Conservation (phyloP, 148 eudicot genomes). For the Fallopia convolvulus region DNA sequence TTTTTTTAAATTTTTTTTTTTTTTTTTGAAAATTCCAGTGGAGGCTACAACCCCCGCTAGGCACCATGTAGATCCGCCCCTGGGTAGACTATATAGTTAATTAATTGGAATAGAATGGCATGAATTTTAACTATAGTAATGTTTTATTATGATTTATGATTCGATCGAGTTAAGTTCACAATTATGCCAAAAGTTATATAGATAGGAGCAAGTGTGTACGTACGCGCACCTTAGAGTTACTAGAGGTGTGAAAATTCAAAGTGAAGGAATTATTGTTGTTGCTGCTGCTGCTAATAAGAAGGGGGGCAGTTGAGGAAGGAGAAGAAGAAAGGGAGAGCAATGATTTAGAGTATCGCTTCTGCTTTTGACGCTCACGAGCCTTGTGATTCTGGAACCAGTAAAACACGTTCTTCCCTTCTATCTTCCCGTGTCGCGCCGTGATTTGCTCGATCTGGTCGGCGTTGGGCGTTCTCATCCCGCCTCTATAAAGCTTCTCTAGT, state of each 20-base stretch:
- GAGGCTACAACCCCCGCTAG: too few relatives aligned
- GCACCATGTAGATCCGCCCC: too few relatives aligned
- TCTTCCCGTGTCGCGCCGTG: constrained; percentile 13
- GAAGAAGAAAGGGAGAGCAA: background rate
- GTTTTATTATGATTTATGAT: too few relatives aligned
- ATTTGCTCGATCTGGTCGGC: constrained; percentile 13
- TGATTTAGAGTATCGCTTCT: constrained; percentile 40
- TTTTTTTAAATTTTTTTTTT: too few relatives aligned
- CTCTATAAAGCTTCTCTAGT: constrained; percentile 7
- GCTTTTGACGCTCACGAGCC: constrained; percentile 15
- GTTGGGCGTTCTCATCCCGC: constrained; percentile 11
- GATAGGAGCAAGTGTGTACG: background rate
- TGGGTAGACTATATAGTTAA: too few relatives aligned
- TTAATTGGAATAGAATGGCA: too few relatives aligned
- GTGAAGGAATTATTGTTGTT: constrained; percentile 9
- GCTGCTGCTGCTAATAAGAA: background rate
- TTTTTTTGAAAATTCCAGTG: too few relatives aligned
- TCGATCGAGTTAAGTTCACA: too few relatives aligned
- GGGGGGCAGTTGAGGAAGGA: background rate
- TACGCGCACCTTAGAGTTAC: constrained; percentile 25
- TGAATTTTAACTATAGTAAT: too few relatives aligned
- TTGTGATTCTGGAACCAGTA: constrained; percentile 20
- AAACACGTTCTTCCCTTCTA: constrained; percentile 16
- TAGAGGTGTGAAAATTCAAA: constrained; percentile 21
- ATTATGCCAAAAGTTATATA: too few relatives aligned